Base-by-base conservation (phyloP, 495 filamentous ascomycete species). In the Penicillium macrosclerotiorum region DNA sequence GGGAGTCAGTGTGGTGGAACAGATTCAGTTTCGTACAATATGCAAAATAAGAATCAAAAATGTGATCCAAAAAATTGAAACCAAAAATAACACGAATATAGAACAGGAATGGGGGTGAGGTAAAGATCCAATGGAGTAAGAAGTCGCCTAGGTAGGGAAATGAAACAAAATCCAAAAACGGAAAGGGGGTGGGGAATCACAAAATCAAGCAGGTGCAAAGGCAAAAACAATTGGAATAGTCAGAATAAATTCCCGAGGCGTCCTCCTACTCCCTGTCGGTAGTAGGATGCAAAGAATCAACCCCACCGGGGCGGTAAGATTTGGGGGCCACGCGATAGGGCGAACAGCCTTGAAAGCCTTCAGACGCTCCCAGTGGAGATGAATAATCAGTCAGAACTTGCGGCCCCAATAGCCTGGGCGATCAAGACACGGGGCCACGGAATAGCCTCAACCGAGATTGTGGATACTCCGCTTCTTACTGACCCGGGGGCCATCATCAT, bases 401-500 rank as follows among this genome's bases (percentile, higher is more conserved):
- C n/a, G n/a, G n/a, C n/a, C n/a, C n/a, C n/a, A n/a, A n/a, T n/a
- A n/a, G n/a, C n/a, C n/a, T n/a, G n/a, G n/a, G n/a, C n/a, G n/a
- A n/a, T n/a, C n/a, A 27, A 14, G 4, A 27, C 14, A 18, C 14
- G 34, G 37, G 14, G 24, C 6, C 13, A 19, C 9, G 20, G 8
- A 4, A 18, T 17, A 20, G 37, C 26, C 9, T 61, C 51, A 68
- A 18, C 56, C 64, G 3, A 79, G 24, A 47, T 64, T 65, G 49
- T 69, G 77, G 36, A 76, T 83, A 65, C 76, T 85, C 64, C 66
- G 75, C 62, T 72, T 83, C 64, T 72, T 73, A 45, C 37, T 61
- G 17, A 74, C 24, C 17, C 58, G 60, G 41, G 68, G 64, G 27
- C 43, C 44, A 47, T 71, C 69, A 3, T 69, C 63, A 30, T 73